Base-by-base conservation (phyloP, 1,284 basidiomycete species). In the Somion occarium region DNA sequence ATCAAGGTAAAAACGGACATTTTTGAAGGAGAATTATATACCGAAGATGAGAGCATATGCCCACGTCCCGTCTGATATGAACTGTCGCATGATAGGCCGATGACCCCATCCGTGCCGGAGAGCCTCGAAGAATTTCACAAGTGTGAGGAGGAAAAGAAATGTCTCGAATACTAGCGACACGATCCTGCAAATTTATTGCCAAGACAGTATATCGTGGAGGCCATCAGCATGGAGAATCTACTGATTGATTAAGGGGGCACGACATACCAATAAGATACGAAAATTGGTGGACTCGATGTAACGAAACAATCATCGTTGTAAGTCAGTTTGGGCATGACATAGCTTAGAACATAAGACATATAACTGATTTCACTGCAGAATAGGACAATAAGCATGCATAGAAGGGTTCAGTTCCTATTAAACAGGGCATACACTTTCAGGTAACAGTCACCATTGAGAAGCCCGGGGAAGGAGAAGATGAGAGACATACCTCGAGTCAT, bases 31-130 rank as follows among this genome's bases (percentile, higher is more conserved):
- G 53, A 52, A 57, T 51, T n/a, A 49, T 53, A 41, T 57, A 53
- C 59, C 49, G 50, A 65, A 65, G 38, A 64, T 56, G 15, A 64
- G 59, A 5, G 59, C 52, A 46, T 60, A 65, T 12, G 63, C 62
- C 64, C 64, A 65, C 13, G 61, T 64, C 26, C 64, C 64, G 53
- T 65, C 64, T 4, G 54, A 30, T 19, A 64, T 51, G 49, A 65
- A 62, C 38, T 60, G 56, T 37, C 54, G 46, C 55, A 65, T 57
- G 27, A 65, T 52, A 12, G 39, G 19, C n/a, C 58, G 55, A 3
- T 52, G 51, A n/a, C 61, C 60, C 60, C 60, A 62, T 3, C 62
- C 60, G 7, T 56, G 51, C 25, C 48, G 48, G 34, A 59, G 46
- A 5, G 59, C 61, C 4, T 50, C 49, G 39, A 54, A 2, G 43